Base-by-base conservation (phyloP, 1,284 basidiomycete genomes). In the Volvariella surrecta region DNA sequence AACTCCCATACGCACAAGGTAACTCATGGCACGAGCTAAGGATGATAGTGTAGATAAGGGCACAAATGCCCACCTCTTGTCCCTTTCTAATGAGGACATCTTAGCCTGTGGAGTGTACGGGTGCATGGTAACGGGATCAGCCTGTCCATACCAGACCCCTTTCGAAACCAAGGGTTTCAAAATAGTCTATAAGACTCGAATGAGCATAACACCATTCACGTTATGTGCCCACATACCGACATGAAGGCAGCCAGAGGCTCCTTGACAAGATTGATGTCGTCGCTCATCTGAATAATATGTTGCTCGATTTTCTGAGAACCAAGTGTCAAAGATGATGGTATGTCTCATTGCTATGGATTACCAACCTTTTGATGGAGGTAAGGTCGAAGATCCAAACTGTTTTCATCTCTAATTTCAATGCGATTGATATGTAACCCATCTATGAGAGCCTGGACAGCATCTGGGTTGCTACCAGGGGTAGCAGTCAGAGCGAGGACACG, bases 361-460 rank as follows among this genome's bases (percentile, higher is more conserved):
- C 42, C 17, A 44, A 80, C 89, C 73, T 99, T 99, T 52, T 88
- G 79, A 59, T 94, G 85, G 53, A 95, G 77, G 59, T 97, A 99
- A 37, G 75, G 74, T 48, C 78, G 75, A 31, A 99, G 73, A 61
- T 99, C 96, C 32, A 94, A 65, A 50, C 92, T 93, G 45, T 85
- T 75, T 56, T 98, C 96, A 55, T 95, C 84, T 43, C 96, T 76
- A 48, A 98, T 91, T 58, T 99, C 95, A 50, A 99, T 95, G 44
- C 83, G 80, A 54, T 91, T 92, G 51, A 99, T 96, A 58, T 99
- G 96, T n/a, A 99, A 68, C 9, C 85, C 82, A 56, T 99, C 91
- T 11, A 99, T 80, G n/a, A 99, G 83, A 15, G 70, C 69, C 61
- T 99, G 96, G 0, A 99, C 88, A 21, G 82, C 82, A 37, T 93